Base-by-base conservation (phyloP, 1,284 basidiomycete species). In the Trichosporon coremiiforme region DNA sequence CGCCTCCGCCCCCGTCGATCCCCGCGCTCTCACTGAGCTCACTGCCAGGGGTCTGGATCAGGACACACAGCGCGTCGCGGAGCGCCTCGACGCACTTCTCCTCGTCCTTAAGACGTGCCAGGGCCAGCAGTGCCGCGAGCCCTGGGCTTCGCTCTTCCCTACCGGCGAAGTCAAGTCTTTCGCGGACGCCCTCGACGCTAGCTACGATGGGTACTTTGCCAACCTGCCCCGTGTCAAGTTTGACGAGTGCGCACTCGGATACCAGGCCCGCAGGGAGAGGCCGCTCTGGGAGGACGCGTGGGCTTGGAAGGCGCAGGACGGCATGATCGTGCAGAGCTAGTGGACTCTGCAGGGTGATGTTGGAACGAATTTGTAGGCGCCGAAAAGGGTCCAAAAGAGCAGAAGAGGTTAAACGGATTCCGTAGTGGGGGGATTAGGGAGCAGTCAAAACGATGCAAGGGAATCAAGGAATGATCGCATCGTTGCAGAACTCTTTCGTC, bases 51-150 rank as follows among this genome's bases (percentile, higher is more conserved):
- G n/a, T 2, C n/a, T 22, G 15, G 47, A 53, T 5, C 57, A 7
- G 29, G 29, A 60, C 15, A 60, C 2, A 22, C 12, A 20, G 31
- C 31, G 31, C 31, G 31, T 35, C 15, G 29, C 29, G 9, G 57
- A 75, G 63, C 76, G 80, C 5, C 72, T 81, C 29, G 80, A 82
- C 63, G 80, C 75, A 0, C 71, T 82, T 47, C 65, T 76, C 10
- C 75, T 82, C 20, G 77, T 78, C 2, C 75, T 82, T 36, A 80
- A 81, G 72, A 76, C 71, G 2, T 82, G 80, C 69, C 17, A 41
- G 10, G 80, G 76, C 20, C 67, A 73, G 3, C 65, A 64, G 0
- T 82, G 80, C 70, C 67, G 70, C 17, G 20, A 72, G 4, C 78
- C 78, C 0, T 82, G 76, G 73, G n/a, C 35, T 8, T 36, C 68